Evolutionary conservation across 257 asterid genomes (phyloP).

Genomic region (Jasminum sambac): DNA sequence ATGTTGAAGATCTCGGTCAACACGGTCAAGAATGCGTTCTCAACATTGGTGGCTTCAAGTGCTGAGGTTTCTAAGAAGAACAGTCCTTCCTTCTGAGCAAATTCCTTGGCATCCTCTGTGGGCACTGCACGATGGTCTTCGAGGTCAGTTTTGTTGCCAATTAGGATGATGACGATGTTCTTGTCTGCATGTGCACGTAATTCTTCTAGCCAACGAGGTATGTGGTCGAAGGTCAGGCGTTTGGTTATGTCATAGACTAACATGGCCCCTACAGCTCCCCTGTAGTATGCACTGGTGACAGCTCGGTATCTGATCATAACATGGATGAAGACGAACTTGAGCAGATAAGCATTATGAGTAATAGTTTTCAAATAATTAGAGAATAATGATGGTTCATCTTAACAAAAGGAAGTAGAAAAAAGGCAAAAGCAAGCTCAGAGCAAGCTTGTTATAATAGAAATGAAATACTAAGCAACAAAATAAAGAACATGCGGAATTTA

Average conservation of each 20-base stretch:
- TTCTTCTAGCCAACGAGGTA: constrained; percentile 77
- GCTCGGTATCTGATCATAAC: constrained; percentile 66
- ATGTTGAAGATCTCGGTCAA: constrained; percentile 70
- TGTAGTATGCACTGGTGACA: constrained; percentile 79
- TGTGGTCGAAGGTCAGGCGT: constrained; percentile 74
- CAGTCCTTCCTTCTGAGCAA: constrained; percentile 62
- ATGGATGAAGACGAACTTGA: neutral
- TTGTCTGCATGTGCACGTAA: constrained; percentile 51
- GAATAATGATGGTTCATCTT: neutral
- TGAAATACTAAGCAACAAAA: neutral
- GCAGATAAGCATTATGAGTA: neutral
- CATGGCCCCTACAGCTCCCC: constrained; percentile 88
- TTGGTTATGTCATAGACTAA: constrained; percentile 73
- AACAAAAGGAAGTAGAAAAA: neutral
- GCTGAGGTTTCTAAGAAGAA: constrained; percentile 86
- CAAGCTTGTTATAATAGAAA: neutral
- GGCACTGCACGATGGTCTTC: constrained; percentile 66
- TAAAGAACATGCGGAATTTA: no score
- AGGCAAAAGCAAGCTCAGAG: neutral
- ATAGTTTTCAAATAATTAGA: constrained; percentile 8
- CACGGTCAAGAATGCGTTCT: constrained; percentile 61
- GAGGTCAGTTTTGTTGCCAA: constrained; percentile 76
- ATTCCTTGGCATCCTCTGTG: constrained; percentile 79
- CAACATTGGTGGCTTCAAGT: constrained; percentile 61
- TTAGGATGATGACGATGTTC: constrained; percentile 71